These are phyloP conservation scores for Trypanosomatidae sp. DNA, from an alignment of 208 protist genomes.

Conservation along the genomic window DNA sequence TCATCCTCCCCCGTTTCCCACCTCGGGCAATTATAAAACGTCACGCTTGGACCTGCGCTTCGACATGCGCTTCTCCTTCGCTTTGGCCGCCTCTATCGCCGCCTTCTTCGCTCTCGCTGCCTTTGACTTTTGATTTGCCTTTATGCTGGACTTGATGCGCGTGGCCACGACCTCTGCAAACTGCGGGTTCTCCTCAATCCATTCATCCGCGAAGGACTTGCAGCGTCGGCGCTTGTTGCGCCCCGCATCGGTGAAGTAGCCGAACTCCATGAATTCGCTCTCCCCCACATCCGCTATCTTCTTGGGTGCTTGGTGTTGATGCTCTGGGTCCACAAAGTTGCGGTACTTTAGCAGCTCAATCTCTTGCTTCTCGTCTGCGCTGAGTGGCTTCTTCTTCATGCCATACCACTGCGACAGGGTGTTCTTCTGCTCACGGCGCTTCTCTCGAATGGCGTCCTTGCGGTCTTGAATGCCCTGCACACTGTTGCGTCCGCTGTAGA, in stretches of 20 bases:
- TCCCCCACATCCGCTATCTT: conserved; percentile 37
- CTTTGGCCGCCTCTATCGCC: conserved; percentile 40
- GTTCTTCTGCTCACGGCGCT: conserved; percentile 65
- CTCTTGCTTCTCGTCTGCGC: conserved; percentile 62
- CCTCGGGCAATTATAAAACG: conserved; percentile 9
- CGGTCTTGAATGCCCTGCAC: conserved; percentile 74
- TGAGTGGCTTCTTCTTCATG: conserved; percentile 70
- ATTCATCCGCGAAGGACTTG: conserved; percentile 90
- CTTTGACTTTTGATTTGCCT: conserved; percentile 77
- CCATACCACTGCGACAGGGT: conserved; percentile 90
- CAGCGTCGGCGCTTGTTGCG: conserved; percentile 74
- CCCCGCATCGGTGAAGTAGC: conserved; percentile 76
- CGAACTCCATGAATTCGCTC: conserved; percentile 88
- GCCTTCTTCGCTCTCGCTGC: conserved; percentile 54
- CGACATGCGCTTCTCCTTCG: conserved; percentile 50
- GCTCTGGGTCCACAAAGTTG: conserved; percentile 82
- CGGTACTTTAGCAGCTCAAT: conserved; percentile 87
- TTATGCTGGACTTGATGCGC: conserved; percentile 81
- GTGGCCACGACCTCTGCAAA: conserved; percentile 65
- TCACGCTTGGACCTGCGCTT: conserved; percentile 57
- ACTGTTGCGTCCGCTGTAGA: conserved; percentile 58
- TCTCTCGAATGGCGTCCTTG: conserved; percentile 66
- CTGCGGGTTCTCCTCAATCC: conserved; percentile 84
- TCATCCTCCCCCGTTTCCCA: too few relatives aligned
- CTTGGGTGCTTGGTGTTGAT: conserved; percentile 82